Evolutionary conservation across 2,329 filamentous ascomycete species (phyloP).

Genomic region (Apiospora kogelbergensis): DNA sequence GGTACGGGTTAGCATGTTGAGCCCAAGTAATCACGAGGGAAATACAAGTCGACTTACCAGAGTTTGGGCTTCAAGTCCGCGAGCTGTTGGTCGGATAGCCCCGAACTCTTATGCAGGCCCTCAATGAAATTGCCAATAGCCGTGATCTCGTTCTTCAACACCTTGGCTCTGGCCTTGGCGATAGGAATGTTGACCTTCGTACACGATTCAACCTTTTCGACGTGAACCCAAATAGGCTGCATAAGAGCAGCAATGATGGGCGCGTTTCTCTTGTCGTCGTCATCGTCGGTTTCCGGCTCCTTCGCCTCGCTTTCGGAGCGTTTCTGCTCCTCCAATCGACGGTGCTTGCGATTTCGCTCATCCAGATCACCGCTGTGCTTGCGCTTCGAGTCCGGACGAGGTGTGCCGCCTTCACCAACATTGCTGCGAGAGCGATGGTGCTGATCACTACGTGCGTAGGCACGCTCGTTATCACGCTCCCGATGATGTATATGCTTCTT

Average conservation of each 20-base stretch:
- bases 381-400: slow-evolving; percentile 57
- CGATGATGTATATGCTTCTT: slow-evolving; percentile 48
- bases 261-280: slow-evolving; percentile 28
- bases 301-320: slow-evolving; percentile 37
- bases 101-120: slow-evolving; percentile 31
- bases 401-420: slow-evolving; percentile 46
- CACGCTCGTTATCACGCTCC: slow-evolving; percentile 46
- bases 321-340: slow-evolving; percentile 47
- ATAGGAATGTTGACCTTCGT: slow-evolving; percentile 34
- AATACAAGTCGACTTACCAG: slow-evolving; percentile 26
- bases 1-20: slow-evolving; percentile 18
- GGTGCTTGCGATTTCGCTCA: slow-evolving; percentile 51
- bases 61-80: slow-evolving; percentile 35
- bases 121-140: slow-evolving; percentile 36
- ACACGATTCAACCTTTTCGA: slow-evolving; percentile 32
- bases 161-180: slow-evolving; percentile 33
- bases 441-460: slow-evolving; percentile 44
- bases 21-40: not conserved
- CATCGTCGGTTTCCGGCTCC: slow-evolving; percentile 38
- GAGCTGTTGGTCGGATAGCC: slow-evolving; percentile 27
- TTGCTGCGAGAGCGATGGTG: slow-evolving; percentile 52
- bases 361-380: slow-evolving; percentile 58
- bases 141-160: slow-evolving; percentile 34
- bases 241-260: slow-evolving; percentile 32
- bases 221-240: slow-evolving; percentile 33